phyloP scores from a whole-genome alignment of 768 basidiomycete species.

The Daedalea quercina region DNA sequence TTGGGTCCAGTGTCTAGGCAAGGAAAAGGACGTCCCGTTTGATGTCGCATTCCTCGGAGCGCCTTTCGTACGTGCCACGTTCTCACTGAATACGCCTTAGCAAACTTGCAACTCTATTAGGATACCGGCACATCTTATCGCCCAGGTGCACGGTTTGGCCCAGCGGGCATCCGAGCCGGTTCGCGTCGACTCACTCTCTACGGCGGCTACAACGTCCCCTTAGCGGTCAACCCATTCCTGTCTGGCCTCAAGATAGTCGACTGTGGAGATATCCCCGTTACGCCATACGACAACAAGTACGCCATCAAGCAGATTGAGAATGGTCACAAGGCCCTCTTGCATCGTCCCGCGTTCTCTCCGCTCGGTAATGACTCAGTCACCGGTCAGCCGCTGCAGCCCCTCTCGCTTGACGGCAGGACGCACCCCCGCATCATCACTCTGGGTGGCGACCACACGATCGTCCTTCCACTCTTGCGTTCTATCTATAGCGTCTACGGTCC shows the following conservation, averaged over 20 bases:
- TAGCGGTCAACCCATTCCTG: conserved; percentile 65
- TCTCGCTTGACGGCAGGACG: conserved; percentile 62
- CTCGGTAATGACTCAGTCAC: conserved; percentile 58
- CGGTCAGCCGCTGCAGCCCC: conserved; percentile 47
- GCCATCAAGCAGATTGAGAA: conserved; percentile 72
- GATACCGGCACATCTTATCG: conserved; percentile 74
- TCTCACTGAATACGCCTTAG: background rate
- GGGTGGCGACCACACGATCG: conserved; percentile 87
- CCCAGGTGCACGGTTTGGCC: conserved; percentile 82
- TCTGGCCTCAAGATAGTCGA: conserved; percentile 65
- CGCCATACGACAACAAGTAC: conserved; percentile 68
- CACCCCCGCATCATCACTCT: conserved; percentile 80
- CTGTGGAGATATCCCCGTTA: conserved; percentile 74
- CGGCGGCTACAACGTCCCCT: conserved; percentile 74
- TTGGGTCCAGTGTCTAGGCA: conserved; percentile 72
- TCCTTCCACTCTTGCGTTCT: conserved; percentile 58
- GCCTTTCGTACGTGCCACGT: conserved; percentile 49
- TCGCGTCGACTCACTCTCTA: conserved; percentile 70
- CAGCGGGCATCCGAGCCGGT: conserved; percentile 75
- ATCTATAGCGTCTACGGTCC: conserved; percentile 73
- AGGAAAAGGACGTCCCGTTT: conserved; percentile 47
- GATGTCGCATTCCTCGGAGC: conserved; percentile 84
- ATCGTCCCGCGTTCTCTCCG: conserved; percentile 53
- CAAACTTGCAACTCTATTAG: conserved; percentile 23
- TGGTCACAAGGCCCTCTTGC: conserved; percentile 65